Conservation (phyloP, 176 grass and related monocot species). For the Phyllostachys edulis region DNA sequence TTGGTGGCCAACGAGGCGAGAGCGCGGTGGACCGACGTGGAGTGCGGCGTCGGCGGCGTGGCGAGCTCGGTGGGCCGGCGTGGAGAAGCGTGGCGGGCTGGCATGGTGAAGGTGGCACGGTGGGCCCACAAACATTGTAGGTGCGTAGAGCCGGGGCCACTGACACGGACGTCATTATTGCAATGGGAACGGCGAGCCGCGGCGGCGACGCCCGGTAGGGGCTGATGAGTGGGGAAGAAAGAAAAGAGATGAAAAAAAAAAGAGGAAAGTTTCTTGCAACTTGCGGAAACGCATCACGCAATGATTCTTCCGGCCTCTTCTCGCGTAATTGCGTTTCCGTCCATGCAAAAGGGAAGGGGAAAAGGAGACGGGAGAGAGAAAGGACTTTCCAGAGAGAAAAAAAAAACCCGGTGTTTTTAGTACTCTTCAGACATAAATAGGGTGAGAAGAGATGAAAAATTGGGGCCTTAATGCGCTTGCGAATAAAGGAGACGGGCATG, state of each 20-base stretch:
- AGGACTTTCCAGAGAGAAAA: not conserved
- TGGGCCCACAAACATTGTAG: too few relatives aligned
- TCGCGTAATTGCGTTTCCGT: not conserved
- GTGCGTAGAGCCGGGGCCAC: not conserved
- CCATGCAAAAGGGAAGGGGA: not conserved
- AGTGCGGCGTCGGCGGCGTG: too few relatives aligned
- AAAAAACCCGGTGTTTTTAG: not conserved
- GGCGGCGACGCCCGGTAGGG: not conserved
- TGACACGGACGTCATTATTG: not conserved
- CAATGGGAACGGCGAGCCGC: not conserved
- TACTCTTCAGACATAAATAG: not conserved
- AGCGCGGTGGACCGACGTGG: too few relatives aligned
- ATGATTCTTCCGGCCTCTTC: not conserved
- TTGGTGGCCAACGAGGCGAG: too few relatives aligned
- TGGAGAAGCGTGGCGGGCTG: too few relatives aligned
- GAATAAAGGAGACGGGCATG: slow-evolving; percentile 24
- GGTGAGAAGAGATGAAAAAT: not conserved
- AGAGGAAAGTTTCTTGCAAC: not conserved
- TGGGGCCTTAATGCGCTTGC: not conserved
- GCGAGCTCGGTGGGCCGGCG: too few relatives aligned
- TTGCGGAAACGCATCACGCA: slow-evolving; percentile 5
- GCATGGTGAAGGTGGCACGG: too few relatives aligned
- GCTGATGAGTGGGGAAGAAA: not conserved
- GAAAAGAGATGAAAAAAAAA: not conserved
- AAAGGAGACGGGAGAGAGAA: too few relatives aligned